Evolutionary conservation across 495 filamentous ascomycete genomes (phyloP), one percentile per base, ranked within the genome.

Genomic region (Xylaria venustula): DNA sequence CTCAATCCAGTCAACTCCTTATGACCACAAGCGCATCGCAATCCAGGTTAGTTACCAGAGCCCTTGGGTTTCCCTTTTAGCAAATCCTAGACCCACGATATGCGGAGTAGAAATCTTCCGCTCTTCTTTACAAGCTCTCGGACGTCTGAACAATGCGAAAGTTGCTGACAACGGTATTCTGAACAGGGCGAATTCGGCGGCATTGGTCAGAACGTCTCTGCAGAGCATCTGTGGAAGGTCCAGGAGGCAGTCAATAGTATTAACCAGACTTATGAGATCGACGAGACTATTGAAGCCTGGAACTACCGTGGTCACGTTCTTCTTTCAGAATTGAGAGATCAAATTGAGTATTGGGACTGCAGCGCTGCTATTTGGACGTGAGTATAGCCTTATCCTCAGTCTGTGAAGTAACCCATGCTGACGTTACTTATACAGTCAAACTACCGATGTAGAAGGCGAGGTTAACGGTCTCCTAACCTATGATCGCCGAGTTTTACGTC

Each of bases 381-480:
- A 68, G 65, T 64, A 46, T n/a, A n/a, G 20, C 46, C 25, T 32
- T 15, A 4, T 23, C 49, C 15, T 12, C 14, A 12, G 36, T 22
- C 45, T 46, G 14, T 7, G 6, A 37, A 8, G 41, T 41, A 51
- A 26, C 58, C 64, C 61, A 62, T 61, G 32, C 19, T 26, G 12
- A 28, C 23, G 0, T 50, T 17, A 8, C 17, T 42, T 84, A 14
- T 87, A 81, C 74, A 89, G 87, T 15, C 87, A 90, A 69, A 89
- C 87, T 1, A 87, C 85, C 0, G 87, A 90, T 65, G 86, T 90
- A 9, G 87, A 90, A 68, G 86, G 86, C n/a, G 87, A 90, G 71
- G 83, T 89, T 46, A 90, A 90, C 63, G 87, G 87, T 4, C 67
- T 90, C 55, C 70, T 88, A 60, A 88, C 86, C 1, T 88, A 88